A percentile compares a stretch with the other conserved stretches of the same genome.
Conservation (phyloP, 2,329 filamentous ascomycete species). For the Cordyceps sp. region DNA sequence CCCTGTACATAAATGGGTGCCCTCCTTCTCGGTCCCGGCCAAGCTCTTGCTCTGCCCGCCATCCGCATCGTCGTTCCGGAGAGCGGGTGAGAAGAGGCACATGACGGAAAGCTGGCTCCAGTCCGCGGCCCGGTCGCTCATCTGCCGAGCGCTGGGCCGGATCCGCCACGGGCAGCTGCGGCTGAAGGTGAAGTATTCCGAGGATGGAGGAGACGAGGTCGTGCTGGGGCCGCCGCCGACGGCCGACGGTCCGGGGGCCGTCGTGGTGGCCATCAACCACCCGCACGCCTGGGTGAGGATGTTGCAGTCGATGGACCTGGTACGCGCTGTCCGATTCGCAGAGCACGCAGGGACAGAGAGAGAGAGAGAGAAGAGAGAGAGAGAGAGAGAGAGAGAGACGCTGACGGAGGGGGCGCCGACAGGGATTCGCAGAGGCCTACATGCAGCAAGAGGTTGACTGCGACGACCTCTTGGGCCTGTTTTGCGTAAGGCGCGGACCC, state of each 20-base stretch:
- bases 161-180: slow-evolving; percentile 2
- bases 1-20: no score
- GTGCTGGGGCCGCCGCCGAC: not conserved
- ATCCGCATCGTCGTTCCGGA: no score
- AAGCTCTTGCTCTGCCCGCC: no score
- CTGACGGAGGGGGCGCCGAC: not conserved
- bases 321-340: not conserved
- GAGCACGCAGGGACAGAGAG: not conserved
- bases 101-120: slow-evolving; percentile 5
- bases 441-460: slow-evolving; percentile 4
- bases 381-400: no score
- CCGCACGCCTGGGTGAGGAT: slow-evolving; percentile 3
- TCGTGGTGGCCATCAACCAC: slow-evolving; percentile 1
- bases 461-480: slow-evolving; percentile 3
- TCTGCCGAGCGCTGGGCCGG: slow-evolving; percentile 2
- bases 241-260: not conserved
- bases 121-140: slow-evolving; percentile 1
- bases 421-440: slow-evolving; percentile 5
- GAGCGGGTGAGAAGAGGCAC: no score
- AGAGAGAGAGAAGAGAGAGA: no score
- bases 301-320: slow-evolving; percentile 4
- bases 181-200: not conserved
- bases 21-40: no score
- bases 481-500: slow-evolving; percentile 1
- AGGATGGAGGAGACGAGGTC: not conserved